Evolutionary conservation across 225 moss, liverwort and hornwort species (phyloP), one percentile per base, ranked within the genome.

Genomic region (Neckera pumila): DNA sequence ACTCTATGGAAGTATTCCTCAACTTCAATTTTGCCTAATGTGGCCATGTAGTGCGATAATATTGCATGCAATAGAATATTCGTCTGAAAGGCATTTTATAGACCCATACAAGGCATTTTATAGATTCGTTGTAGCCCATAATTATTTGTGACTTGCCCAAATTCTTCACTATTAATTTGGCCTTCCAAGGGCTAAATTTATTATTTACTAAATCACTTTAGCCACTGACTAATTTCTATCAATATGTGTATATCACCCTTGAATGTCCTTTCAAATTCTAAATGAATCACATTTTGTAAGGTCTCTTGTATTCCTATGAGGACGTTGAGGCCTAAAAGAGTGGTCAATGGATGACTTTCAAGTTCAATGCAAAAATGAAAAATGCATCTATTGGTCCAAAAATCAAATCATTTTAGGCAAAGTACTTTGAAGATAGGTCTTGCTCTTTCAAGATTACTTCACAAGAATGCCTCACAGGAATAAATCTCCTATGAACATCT

Each of bases 381-480:
- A 40, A 40, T 25, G 25, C 25, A 40, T 14, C 13, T 40, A 70
- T 5, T 40, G 25, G 8, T 8, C 1, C 1, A 25, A 70, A 70
- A 70, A 40, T 70, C 40, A 40, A 40, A 70, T 14, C 40, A 70
- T 70, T 70, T 70, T 22, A 4, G 7, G 1, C 5, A 14, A 40
- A 38, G 11, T 23, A 40, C 70, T 14, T 70, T 25, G 1, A 25
- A 14, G 7, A 14, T 40, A 14, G 23, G 7, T 38, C 69, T 69
- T 0, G 0, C 23, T 4, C 4, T 38, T 69, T 69, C 5, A 38
- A 38, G 0, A 3, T 6, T 38, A 38, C 7, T 1, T 69, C 23
- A 38, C 12, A 38, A 23, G 7, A 21, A 69, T 38, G 12, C n/a
- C 7, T 66, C 3, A 11, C 0, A 66, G 0, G 10, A 6, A 36